phyloP scores from a whole-genome alignment of 176 grass and related monocot genomes.

The Tillandsia leiboldiana region DNA sequence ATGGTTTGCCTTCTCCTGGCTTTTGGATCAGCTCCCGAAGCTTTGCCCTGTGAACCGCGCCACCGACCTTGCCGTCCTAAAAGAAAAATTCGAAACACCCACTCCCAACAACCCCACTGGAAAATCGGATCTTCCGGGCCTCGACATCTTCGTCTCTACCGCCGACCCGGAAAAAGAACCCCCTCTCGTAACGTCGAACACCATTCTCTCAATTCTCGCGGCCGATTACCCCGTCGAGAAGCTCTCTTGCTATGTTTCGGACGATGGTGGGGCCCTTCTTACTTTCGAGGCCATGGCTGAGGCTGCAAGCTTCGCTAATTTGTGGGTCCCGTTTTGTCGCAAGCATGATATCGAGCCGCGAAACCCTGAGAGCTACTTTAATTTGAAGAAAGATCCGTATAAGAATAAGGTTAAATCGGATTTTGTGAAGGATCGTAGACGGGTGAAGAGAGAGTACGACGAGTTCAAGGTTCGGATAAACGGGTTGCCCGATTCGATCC shows the following conservation, averaged over 20 bases:
- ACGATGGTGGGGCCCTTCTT: slow-evolving; percentile 81
- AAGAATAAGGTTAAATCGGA: slow-evolving; percentile 77
- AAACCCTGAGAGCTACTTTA: slow-evolving; percentile 92
- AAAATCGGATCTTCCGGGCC: slow-evolving; percentile 74
- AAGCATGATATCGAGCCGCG: slow-evolving; percentile 86
- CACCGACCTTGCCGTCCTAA: slow-evolving; percentile 66
- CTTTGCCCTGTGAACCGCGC: slow-evolving; percentile 72
- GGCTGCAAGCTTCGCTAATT: slow-evolving; percentile 89
- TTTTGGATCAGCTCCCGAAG: slow-evolving; percentile 89
- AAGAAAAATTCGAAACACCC: slow-evolving; percentile 90
- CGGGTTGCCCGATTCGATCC: slow-evolving; percentile 70
- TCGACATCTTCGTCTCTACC: slow-evolving; percentile 89
- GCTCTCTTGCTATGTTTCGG: slow-evolving; percentile 89
- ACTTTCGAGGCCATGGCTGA: slow-evolving; percentile 99
- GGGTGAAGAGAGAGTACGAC: slow-evolving; percentile 92
- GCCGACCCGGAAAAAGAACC: slow-evolving; percentile 97
- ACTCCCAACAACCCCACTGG: slow-evolving; percentile 45
- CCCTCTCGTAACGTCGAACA: slow-evolving; percentile 78
- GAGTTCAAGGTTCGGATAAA: slow-evolving; percentile 95
- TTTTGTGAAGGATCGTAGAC: slow-evolving; percentile 90
- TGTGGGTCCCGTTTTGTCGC: slow-evolving; percentile 94
- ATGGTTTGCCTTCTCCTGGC: slow-evolving; percentile 91
- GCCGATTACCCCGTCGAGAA: slow-evolving; percentile 97
- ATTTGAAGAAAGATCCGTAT: slow-evolving; percentile 84
- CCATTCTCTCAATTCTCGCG: slow-evolving; percentile 92